These are phyloP conservation scores for Austropuccinia psidii DNA, from an alignment of 1,284 basidiomycete genomes.

Conservation along the genomic window DNA sequence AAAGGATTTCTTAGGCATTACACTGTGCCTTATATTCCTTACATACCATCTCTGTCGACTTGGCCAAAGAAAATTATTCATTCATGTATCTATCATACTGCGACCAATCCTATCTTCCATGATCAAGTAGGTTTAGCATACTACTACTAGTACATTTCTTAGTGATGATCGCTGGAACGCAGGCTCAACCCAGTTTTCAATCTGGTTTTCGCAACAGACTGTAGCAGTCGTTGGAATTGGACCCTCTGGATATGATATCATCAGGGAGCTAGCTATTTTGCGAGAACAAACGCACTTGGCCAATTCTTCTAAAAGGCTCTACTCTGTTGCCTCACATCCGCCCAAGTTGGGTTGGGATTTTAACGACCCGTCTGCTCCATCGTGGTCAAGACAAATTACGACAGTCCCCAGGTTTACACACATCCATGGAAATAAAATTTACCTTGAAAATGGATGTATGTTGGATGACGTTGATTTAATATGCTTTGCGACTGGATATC, in stretches of 20 bases:
- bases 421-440: background rate
- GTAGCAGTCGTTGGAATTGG: constrained; percentile 22
- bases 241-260: constrained; percentile 26
- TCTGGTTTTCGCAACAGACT: background rate
- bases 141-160: background rate
- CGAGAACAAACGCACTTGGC: background rate
- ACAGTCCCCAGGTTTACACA: background rate
- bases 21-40: constrained; percentile 42
- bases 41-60: constrained; percentile 40
- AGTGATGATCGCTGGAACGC: background rate
- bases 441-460: constrained; percentile 36
- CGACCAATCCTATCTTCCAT: background rate
- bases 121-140: background rate
- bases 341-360: constrained; percentile 15
- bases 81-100: constrained; percentile 3
- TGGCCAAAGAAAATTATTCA: constrained; percentile 11
- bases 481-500: constrained; percentile 46
- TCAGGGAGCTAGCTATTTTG: constrained; percentile 8
- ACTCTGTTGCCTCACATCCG: constrained; percentile 11
- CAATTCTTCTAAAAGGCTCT: background rate
- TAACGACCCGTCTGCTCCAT: background rate
- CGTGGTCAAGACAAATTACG: constrained; percentile 7
- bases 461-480: constrained; percentile 42
- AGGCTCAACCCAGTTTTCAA: background rate
- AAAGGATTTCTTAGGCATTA: constrained; percentile 41